phyloP scores from a whole-genome alignment of 768 basidiomycete genomes.

The Mycena belliarum region DNA sequence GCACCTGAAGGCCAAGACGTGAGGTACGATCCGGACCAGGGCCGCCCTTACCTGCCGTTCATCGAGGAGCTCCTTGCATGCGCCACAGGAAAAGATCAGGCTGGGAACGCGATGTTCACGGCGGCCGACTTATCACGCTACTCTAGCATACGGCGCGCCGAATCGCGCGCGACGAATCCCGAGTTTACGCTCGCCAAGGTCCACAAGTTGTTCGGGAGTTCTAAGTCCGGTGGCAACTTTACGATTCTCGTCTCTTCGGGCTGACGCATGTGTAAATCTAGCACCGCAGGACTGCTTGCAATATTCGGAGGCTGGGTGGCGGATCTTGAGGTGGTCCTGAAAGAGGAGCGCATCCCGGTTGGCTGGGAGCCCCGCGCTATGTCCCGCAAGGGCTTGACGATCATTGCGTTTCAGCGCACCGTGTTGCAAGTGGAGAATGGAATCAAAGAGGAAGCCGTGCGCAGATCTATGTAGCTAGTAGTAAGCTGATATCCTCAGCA shows the following conservation, averaged over 20 bases:
- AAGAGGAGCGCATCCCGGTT: constrained; percentile 69
- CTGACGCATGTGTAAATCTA: neutral
- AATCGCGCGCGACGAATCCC: constrained; percentile 53
- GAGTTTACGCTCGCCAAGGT: constrained; percentile 49
- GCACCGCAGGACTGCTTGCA: constrained; percentile 59
- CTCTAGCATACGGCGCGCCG: constrained; percentile 60
- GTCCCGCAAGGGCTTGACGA: constrained; percentile 59
- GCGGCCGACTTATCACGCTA: constrained; percentile 57
- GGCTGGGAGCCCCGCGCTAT: constrained; percentile 68
- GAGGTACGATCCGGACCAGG: constrained; percentile 51
- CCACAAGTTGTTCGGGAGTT: constrained; percentile 66
- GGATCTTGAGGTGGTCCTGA: constrained; percentile 56
- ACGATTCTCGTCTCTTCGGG: neutral
- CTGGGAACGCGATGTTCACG: constrained; percentile 52
- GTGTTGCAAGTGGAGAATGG: constrained; percentile 43
- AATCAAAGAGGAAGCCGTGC: constrained; percentile 29
- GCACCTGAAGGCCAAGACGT: constrained; percentile 47
- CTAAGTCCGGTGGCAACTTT: constrained; percentile 58
- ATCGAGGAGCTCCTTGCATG: constrained; percentile 57
- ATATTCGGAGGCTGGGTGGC: constrained; percentile 66
- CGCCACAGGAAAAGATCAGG: constrained; percentile 58
- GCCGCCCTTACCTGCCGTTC: constrained; percentile 46
- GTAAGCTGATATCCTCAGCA: no score
- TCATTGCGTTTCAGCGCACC: constrained; percentile 53
- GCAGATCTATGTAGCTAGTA: no score